Evolutionary conservation across 352 stramenopile species (phyloP).

Genomic region (Pythium aquatile): DNA sequence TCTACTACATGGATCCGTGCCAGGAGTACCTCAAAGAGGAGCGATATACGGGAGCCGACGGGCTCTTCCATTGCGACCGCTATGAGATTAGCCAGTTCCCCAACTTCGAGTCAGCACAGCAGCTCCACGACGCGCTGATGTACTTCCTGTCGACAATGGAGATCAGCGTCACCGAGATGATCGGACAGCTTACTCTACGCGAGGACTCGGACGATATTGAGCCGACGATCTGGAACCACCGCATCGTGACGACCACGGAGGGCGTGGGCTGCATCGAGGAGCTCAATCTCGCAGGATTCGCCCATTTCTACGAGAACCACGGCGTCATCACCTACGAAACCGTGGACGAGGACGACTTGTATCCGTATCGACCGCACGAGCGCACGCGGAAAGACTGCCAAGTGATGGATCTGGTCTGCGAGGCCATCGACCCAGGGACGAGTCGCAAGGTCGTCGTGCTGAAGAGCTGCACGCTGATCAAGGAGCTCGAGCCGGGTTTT

Average conservation of each 20-base stretch:
- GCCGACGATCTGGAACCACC: constrained; percentile 36
- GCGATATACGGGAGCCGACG: not conserved
- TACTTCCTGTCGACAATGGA: constrained; percentile 47
- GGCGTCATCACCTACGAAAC: constrained; percentile 32
- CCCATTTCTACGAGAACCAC: constrained; percentile 30
- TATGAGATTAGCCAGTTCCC: constrained; percentile 35
- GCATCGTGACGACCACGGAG: constrained; percentile 31
- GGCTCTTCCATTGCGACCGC: constrained; percentile 9
- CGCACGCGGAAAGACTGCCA: constrained; percentile 28
- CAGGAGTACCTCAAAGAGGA: constrained; percentile 11
- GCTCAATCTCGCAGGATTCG: constrained; percentile 20
- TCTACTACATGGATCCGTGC: constrained; percentile 7
- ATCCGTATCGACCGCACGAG: constrained; percentile 32
- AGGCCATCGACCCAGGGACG: not conserved
- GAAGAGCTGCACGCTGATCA: not conserved
- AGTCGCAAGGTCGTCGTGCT: constrained; percentile 9
- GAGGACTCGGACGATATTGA: constrained; percentile 41
- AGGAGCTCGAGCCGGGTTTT: not conserved
- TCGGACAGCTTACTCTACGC: constrained; percentile 42
- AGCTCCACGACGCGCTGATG: constrained; percentile 43
- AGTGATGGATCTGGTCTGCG: constrained; percentile 12
- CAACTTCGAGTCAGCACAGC: constrained; percentile 29
- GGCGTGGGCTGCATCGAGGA: constrained; percentile 13
- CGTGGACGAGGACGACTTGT: constrained; percentile 41
- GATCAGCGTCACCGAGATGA: constrained; percentile 43